Base-by-base conservation (phyloP, 768 basidiomycete genomes). In the Galerina sulciceps region DNA sequence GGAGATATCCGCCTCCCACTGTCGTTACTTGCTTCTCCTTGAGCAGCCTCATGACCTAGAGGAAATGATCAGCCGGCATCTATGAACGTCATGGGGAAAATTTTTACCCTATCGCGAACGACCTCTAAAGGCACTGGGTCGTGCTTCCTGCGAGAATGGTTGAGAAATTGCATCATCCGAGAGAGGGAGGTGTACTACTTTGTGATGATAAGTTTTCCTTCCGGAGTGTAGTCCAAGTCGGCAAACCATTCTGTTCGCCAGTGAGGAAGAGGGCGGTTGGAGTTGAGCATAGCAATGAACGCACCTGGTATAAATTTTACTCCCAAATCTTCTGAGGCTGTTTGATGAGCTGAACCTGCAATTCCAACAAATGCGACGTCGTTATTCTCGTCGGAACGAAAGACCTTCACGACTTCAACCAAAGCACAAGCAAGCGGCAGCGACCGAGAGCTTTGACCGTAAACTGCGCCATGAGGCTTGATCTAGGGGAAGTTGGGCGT, bases 251-350 rank as follows among this genome's bases (percentile, higher is more conserved):
- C 86, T 86, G 55, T 6, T 10, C 14, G 13, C 15, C n/a, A n/a
- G 14, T 38, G 26, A 36, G n/a, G 2, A 49, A n/a, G n/a, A n/a
- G 20, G 20, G n/a, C 23, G 26, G 10, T 31, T 20, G 3, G 31
- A 20, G 10, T 26, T 31, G 26, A 17, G 36, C 10, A 35, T 17
- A 41, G 38, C 35, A 40, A 10, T 18, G 22, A n/a, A 17, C 67
- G 48, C 46, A 83, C 86, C 88, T 8, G 88, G 81, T 18, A 89
- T 85, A 69, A 90, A 89, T 18, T 72, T 75, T 11, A 89, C 81
- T 0, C 81, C 82, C 8, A 78, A 70, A 58, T 85, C 83, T 54
- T 77, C 75, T 23, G 85, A 81, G 1, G 84, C 85, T 10, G 69
- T 65, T 55, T 90, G 83, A 67, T 90, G 89, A 2, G 79, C 78